Conservation (phyloP, 1,284 basidiomycete species). For the Laetiporus sulphureus region DNA sequence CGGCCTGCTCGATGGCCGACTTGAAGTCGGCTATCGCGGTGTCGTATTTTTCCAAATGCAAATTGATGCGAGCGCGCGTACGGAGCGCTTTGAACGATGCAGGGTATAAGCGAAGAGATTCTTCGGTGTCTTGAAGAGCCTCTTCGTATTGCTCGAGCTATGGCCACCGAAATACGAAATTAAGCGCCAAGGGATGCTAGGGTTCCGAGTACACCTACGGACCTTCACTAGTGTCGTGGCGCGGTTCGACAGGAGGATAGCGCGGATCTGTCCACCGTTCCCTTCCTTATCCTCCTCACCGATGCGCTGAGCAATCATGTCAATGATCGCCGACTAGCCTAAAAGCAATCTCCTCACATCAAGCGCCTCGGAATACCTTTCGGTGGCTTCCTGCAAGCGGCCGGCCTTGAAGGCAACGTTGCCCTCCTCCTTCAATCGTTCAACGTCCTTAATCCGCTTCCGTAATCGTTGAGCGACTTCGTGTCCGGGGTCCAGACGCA, state of each 20-base stretch:
- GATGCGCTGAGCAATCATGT: slow-evolving; percentile 37
- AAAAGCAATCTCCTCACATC: slow-evolving; percentile 34
- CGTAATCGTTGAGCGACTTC: slow-evolving; percentile 64
- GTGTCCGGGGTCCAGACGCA: slow-evolving; percentile 78
- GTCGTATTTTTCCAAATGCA: slow-evolving; percentile 74
- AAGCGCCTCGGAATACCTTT: slow-evolving; percentile 65
- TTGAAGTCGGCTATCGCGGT: slow-evolving; percentile 73
- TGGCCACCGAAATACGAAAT: slow-evolving; percentile 1
- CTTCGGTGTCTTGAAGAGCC: slow-evolving; percentile 66
- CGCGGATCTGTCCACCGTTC: slow-evolving; percentile 69
- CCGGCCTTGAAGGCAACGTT: slow-evolving; percentile 72
- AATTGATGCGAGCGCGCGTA: slow-evolving; percentile 74
- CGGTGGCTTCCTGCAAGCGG: slow-evolving; percentile 55
- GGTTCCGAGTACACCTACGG: slow-evolving; percentile 8
- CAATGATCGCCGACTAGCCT: background rate
- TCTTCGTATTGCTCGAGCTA: slow-evolving; percentile 61
- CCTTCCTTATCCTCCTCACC: slow-evolving; percentile 61
- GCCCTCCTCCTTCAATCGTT: slow-evolving; percentile 80
- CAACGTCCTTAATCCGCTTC: slow-evolving; percentile 73
- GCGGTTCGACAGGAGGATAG: slow-evolving; percentile 77
- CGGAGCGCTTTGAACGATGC: slow-evolving; percentile 81
- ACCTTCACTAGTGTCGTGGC: slow-evolving; percentile 80
- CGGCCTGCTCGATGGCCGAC: slow-evolving; percentile 64
- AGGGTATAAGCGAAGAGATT: slow-evolving; percentile 57
- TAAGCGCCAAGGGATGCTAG: slow-evolving; percentile 4